A percentile compares a stretch with the other conserved stretches of the same genome.
These are phyloP conservation scores for Leishmania tarentolae DNA, from an alignment of 208 protist species.

Conservation along the genomic window DNA sequence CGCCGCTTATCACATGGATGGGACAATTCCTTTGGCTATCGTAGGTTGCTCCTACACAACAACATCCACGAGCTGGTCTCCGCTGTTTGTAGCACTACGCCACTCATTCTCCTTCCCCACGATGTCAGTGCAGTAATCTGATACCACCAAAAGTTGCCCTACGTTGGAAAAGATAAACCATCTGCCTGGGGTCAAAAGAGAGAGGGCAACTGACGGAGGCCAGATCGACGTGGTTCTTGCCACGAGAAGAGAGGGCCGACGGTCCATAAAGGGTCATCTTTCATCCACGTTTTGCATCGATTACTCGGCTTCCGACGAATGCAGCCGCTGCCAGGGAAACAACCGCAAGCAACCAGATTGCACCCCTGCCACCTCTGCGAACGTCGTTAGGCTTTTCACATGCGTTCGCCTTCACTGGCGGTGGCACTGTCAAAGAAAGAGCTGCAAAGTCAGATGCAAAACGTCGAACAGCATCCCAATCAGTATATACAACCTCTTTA, in stretches of 20 bases:
- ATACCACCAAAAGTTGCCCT: too few relatives aligned
- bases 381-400: neutral
- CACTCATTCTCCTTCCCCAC: neutral
- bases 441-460: conserved; percentile 16
- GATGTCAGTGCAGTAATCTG: too few relatives aligned
- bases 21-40: neutral
- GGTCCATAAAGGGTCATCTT: neutral
- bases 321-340: neutral
- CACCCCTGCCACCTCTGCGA: neutral
- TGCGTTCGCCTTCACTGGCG: neutral
- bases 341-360: neutral
- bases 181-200: neutral
- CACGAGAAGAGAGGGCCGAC: neutral
- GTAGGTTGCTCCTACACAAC: neutral
- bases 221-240: neutral
- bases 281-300: neutral
- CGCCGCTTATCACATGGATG: neutral
- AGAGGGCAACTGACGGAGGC: neutral
- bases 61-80: neutral
- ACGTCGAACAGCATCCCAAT: conserved; percentile 18
- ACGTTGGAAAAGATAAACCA: neutral
- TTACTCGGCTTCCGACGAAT: neutral
- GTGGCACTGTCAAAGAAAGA: neutral
- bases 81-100: neutral
- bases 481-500: conserved; percentile 31